Percentiles rank a stretch among this genome's conserved stretches.
Evolutionary conservation across 495 filamentous ascomycete genomes (phyloP).

Genomic region (Lophiostoma macrostomum): DNA sequence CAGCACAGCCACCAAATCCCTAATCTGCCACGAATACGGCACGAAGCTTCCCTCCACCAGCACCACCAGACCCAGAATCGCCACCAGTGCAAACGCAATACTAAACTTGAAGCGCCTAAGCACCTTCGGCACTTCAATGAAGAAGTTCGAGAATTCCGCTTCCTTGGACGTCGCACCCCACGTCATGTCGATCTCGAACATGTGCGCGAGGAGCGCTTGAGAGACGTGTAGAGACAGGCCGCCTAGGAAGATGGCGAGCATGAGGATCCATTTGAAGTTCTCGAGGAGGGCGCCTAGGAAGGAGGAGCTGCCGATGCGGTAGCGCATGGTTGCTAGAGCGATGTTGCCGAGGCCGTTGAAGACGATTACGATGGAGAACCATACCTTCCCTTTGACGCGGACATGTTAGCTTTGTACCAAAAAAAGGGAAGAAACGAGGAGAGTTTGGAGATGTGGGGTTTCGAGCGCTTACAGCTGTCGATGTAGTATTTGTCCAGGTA

Average conservation of each 20-base stretch:
- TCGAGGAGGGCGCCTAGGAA: conserved; percentile 40
- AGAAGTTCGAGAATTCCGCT: conserved; percentile 57
- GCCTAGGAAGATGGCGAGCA: conserved; percentile 49
- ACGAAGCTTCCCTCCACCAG: conserved; percentile 41
- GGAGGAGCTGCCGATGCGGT: conserved; percentile 42
- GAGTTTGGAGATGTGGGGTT: background rate
- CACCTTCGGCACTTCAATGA: conserved; percentile 57
- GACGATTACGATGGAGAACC: conserved; percentile 49
- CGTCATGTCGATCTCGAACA: conserved; percentile 49
- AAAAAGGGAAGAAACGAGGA: background rate
- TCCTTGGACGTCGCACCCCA: conserved; percentile 58
- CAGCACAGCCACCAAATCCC: conserved; percentile 55
- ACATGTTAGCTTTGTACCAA: no score
- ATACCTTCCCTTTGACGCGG: conserved; percentile 36
- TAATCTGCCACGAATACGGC: conserved; percentile 53
- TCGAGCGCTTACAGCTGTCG: conserved; percentile 38
- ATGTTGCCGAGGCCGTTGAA: conserved; percentile 49
- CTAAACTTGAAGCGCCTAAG: conserved; percentile 56
- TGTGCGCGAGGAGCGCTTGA: conserved; percentile 47
- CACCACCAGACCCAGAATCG: conserved; percentile 49
- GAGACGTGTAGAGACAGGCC: conserved; percentile 48
- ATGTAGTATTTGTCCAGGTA: conserved; percentile 50
- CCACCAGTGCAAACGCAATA: conserved; percentile 48
- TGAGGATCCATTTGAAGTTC: conserved; percentile 49
- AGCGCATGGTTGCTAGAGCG: conserved; percentile 46